These are phyloP conservation scores for Cicer arietinum DNA, from an alignment of 306 rosid species.

Conservation along the genomic window DNA sequence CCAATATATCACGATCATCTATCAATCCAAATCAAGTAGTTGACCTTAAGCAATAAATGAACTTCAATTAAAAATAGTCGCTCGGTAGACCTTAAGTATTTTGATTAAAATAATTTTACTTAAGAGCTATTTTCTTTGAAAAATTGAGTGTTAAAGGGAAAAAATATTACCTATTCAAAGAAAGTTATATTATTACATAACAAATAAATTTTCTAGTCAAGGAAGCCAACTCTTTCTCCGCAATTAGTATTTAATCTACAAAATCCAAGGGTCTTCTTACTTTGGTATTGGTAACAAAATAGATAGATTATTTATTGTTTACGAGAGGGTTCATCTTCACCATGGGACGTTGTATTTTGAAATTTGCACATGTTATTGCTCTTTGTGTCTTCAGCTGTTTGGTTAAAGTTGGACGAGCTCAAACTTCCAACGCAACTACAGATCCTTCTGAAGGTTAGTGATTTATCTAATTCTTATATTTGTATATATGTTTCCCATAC, in stretches of 20 bases:
- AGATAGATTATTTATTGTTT: slow-evolving; percentile 9
- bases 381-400: slow-evolving; percentile 40
- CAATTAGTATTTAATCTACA: neutral
- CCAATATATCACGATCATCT: too few relatives aligned
- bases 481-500: neutral
- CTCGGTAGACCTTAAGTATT: too few relatives aligned
- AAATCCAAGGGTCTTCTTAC: neutral
- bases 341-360: neutral
- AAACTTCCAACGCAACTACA: slow-evolving; percentile 52
- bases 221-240: neutral
- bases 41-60: too few relatives aligned
- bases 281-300: neutral
- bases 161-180: too few relatives aligned
- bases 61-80: too few relatives aligned
- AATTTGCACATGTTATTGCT: slow-evolving; percentile 25
- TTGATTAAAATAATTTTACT: too few relatives aligned
- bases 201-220: neutral
- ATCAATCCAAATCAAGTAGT: too few relatives aligned
- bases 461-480: neutral
- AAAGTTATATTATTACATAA: neutral
- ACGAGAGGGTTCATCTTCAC: neutral
- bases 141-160: too few relatives aligned
- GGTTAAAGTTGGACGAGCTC: slow-evolving; percentile 44
- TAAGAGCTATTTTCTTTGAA: too few relatives aligned
- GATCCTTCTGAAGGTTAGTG: slow-evolving; percentile 68